Base-by-base conservation (phyloP, 2,329 filamentous ascomycete genomes). In the Epichloe glyceriae region DNA sequence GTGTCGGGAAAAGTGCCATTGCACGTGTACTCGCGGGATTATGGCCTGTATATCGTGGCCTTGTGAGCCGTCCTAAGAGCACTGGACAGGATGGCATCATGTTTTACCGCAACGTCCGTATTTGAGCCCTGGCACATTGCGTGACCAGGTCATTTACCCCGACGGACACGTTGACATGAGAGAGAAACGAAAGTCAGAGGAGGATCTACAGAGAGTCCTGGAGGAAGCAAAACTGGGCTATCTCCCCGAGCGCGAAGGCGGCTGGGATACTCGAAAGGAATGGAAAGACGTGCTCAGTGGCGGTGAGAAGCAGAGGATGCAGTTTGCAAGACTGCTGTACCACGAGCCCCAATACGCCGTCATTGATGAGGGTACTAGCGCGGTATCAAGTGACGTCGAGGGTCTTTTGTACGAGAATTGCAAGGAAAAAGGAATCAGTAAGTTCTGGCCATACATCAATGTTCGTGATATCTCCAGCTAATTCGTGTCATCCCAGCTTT, bases 221-320 rank as follows among this genome's bases (percentile, higher is more conserved):
- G 87, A 95, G 51, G 85, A 87, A 48, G 90, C 90, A 0, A 81
- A 81, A 51, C 75, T 98, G 0, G 91, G 89, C 4, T 97, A 98
- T 66, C 76, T 98, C 1, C 87, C 88, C 1, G 82, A 90, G 46
- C 82, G 93, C 15, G 93, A 98, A 72, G 93, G 93, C 39, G 93
- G 93, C 14, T 97, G 89, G 89, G 88, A 98, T 63, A 93, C 88
- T 4, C 80, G 88, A 51, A 97, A 98, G 68, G 90, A 95, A 64
- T 98, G 93, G 93, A 96, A 97, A 70, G 91, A 97, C 59, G 88
- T 98, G 4, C 75, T 98, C n/a, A 91, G 85, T 56, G 93, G 93
- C 39, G 93, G 93, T 12, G 93, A 98, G 74, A 98, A 98, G 72
- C 93, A 98, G 70, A 77, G 93, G 20, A 88, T 98, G 79, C 88